Conservation (phyloP, 768 basidiomycete genomes). For the Mycena olivaceomarginata region DNA sequence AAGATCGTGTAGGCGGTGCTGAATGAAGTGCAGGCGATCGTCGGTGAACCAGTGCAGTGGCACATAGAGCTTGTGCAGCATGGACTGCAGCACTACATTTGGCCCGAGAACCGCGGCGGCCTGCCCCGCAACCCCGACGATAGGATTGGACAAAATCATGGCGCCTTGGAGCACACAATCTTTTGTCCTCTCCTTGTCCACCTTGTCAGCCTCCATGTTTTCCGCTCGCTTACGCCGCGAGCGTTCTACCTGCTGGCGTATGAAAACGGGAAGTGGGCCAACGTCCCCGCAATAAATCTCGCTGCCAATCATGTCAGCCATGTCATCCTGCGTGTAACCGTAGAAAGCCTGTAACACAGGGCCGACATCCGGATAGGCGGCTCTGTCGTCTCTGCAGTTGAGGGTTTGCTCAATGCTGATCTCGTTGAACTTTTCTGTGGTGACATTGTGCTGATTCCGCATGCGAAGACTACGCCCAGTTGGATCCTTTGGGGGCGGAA, state of each 20-base stretch:
- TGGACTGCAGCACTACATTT: neutral
- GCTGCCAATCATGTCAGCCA: conserved; percentile 1
- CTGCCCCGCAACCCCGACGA: neutral
- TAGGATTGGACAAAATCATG: conserved; percentile 4
- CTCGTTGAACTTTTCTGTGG: conserved; percentile 5
- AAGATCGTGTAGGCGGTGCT: conserved; percentile 22
- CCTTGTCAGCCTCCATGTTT: neutral
- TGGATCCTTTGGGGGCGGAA: neutral
- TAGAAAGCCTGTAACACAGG: neutral
- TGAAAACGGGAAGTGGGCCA: conserved; percentile 16
- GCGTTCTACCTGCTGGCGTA: conserved; percentile 2
- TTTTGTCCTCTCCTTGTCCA: neutral
- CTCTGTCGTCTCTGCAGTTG: neutral
- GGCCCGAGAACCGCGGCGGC: too few relatives aligned
- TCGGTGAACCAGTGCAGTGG: conserved; percentile 31
- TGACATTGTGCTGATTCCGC: conserved; percentile 5
- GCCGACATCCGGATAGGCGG: neutral
- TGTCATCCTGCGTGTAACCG: neutral
- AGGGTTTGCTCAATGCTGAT: conserved; percentile 12
- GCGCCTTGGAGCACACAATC: neutral
- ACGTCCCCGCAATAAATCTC: conserved; percentile 12
- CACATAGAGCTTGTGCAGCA: conserved; percentile 8
- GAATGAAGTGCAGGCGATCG: neutral
- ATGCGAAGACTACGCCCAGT: neutral
- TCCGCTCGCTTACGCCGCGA: neutral